Evolutionary conservation across 768 basidiomycete genomes (phyloP).

Genomic region (Gymnopilus junonius): DNA sequence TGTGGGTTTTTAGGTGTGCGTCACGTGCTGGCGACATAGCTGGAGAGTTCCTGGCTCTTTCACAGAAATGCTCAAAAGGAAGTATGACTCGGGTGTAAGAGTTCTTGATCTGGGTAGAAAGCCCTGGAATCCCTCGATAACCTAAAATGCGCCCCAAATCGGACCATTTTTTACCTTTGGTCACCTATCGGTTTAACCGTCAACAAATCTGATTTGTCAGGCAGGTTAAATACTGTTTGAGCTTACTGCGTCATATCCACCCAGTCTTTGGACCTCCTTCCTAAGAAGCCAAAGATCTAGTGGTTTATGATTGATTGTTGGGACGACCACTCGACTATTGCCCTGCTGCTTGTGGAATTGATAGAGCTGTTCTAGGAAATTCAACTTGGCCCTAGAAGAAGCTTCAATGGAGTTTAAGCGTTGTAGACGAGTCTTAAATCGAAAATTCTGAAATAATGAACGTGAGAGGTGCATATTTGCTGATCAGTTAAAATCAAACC

Average conservation of each 20-base stretch:
- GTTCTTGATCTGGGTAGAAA: conserved; percentile 87
- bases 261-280: conserved; percentile 88
- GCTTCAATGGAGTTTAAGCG: conserved; percentile 97
- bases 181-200: conserved; percentile 59
- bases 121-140: conserved; percentile 79
- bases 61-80: conserved; percentile 93
- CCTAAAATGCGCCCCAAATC: conserved; percentile 83
- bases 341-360: conserved; percentile 97
- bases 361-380: conserved; percentile 96
- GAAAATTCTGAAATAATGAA: conserved; percentile 65
- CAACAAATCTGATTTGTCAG: conserved; percentile 19
- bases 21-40: conserved; percentile 52
- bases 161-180: conserved; percentile 84
- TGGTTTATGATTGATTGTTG: conserved; percentile 90
- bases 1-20: conserved; percentile 54
- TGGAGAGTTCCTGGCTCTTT: conserved; percentile 72
- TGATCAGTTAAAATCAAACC: conserved; percentile 49
- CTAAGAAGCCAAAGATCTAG: conserved; percentile 93
- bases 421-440: conserved; percentile 95
- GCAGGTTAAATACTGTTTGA: conserved; percentile 12
- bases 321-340: conserved; percentile 87
- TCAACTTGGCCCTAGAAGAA: conserved; percentile 93
- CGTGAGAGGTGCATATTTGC: conserved; percentile 42
- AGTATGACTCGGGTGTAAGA: conserved; percentile 91
- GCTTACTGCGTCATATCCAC: conserved; percentile 85